These are phyloP conservation scores for Umbilicaria muhlenbergii DNA, from an alignment of 495 filamentous ascomycete species.

Conservation along the genomic window DNA sequence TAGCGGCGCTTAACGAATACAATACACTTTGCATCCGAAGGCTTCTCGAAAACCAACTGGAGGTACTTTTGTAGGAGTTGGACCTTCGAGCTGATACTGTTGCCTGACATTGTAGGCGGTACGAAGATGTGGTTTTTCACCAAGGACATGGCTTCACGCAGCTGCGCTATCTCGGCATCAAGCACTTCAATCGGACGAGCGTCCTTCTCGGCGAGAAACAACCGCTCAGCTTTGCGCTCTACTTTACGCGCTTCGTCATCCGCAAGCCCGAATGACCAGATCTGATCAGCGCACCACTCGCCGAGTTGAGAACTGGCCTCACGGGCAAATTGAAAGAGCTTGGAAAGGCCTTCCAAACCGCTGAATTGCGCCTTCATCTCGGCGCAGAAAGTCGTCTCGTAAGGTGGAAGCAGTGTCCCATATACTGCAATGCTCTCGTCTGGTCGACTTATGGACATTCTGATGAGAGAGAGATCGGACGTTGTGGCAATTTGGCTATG, in stretches of 20 bases:
- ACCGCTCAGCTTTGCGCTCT: constrained; percentile 36
- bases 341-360: constrained; percentile 37
- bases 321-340: constrained; percentile 40
- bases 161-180: constrained; percentile 31
- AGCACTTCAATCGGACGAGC: constrained; percentile 23
- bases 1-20: constrained; percentile 71
- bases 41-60: constrained; percentile 35
- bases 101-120: constrained; percentile 11
- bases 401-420: constrained; percentile 27
- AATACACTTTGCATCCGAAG: constrained; percentile 56
- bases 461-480: constrained; percentile 44
- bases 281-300: constrained; percentile 70
- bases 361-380: constrained; percentile 39
- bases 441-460: constrained; percentile 41
- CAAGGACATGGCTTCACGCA: constrained; percentile 44
- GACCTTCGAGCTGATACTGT: constrained; percentile 59
- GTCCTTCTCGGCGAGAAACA: constrained; percentile 13
- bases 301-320: constrained; percentile 55
- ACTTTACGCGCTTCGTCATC: constrained; percentile 50
- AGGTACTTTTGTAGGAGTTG: constrained; percentile 42
- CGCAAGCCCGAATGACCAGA: constrained; percentile 58
- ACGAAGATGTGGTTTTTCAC: constrained; percentile 34
- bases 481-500: constrained; percentile 74
- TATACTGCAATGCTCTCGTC: constrained; percentile 48
- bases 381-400: constrained; percentile 48